phyloP scores from a whole-genome alignment of 208 protist species.

The Acanthamoeba triangularis region DNA sequence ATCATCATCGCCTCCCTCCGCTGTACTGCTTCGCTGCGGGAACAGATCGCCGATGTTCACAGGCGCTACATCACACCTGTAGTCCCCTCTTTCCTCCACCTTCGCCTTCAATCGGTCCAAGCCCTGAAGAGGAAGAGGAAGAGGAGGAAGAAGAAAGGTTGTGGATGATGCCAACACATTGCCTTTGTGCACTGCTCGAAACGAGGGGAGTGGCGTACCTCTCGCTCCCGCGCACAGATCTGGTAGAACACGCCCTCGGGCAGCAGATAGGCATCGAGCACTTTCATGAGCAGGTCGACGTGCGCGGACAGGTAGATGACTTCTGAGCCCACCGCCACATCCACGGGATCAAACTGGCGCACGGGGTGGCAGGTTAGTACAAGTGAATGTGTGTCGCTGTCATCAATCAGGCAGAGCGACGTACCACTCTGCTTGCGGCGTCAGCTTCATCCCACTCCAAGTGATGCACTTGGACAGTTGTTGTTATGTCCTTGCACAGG shows the following conservation, averaged over 20 bases:
- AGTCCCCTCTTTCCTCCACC: background rate
- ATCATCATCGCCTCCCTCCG: too few species aligned
- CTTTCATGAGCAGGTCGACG: constrained; percentile 40
- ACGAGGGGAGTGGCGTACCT: background rate
- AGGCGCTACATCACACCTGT: background rate
- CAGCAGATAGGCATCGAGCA: constrained; percentile 18
- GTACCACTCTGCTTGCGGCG: background rate
- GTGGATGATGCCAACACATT: background rate
- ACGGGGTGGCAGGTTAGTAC: background rate
- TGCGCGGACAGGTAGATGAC: constrained; percentile 33
- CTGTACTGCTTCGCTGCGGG: background rate
- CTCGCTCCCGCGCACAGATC: constrained; percentile 24
- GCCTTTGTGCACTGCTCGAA: background rate
- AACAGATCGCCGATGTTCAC: background rate
- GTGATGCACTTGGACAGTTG: background rate
- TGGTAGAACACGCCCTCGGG: constrained; percentile 30
- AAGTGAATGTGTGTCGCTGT: background rate
- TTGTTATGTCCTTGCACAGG: background rate
- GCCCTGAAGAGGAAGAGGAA: background rate
- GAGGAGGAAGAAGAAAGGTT: background rate
- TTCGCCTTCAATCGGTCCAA: background rate
- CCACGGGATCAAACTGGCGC: background rate
- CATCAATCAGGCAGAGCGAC: background rate
- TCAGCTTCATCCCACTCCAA: constrained; percentile 35
- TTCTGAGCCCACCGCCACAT: background rate